A percentile compares a stretch with the other conserved stretches of the same genome.
These are phyloP conservation scores for Aspergillus pseudotamarii DNA, from an alignment of 2,329 filamentous ascomycete species.

Conservation along the genomic window DNA sequence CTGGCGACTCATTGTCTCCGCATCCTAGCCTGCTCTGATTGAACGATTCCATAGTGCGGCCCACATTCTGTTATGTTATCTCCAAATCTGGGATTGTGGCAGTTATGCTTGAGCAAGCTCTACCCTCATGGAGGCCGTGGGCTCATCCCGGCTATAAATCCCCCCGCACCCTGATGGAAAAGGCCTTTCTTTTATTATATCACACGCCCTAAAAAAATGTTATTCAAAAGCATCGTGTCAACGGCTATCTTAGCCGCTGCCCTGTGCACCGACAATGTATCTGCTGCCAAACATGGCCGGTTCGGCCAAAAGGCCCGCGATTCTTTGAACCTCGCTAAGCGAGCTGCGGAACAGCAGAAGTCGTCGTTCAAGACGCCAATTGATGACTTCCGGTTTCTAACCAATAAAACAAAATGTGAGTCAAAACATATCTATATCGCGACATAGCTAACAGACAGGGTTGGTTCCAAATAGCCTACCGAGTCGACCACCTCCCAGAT, in stretches of 20 bases:
- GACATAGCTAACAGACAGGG: neutral
- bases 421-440: neutral
- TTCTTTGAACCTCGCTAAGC: neutral
- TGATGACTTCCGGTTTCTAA: neutral
- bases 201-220: neutral
- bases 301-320: neutral
- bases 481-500: conserved; percentile 54
- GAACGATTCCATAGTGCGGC: neutral
- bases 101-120: neutral
- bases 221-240: neutral
- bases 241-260: neutral
- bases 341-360: neutral
- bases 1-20: neutral
- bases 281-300: neutral
- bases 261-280: neutral
- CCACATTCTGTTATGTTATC: neutral
- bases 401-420: neutral
- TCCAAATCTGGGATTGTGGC: neutral
- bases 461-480: neutral
- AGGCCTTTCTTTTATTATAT: neutral
- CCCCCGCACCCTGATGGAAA: neutral
- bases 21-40: neutral
- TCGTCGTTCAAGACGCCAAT: neutral
- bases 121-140: neutral
- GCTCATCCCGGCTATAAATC: neutral